phyloP scores from a whole-genome alignment of 1,284 basidiomycete genomes.

The Apiotrichum akiyoshidainum region DNA sequence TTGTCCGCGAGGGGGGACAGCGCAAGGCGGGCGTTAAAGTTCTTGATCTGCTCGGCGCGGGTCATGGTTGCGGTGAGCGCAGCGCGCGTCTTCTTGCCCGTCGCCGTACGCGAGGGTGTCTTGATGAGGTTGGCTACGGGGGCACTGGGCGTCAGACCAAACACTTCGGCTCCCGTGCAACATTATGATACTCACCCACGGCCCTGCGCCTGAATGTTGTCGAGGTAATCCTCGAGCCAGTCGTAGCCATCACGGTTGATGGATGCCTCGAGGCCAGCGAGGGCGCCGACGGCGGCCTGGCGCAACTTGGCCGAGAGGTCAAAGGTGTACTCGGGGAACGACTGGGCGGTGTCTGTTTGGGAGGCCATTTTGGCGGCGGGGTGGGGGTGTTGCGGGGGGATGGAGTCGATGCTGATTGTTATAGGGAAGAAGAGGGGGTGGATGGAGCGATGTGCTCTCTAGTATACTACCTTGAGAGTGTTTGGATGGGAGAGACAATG shows the following conservation, averaged over 20 bases:
- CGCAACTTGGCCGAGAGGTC: slow-evolving; percentile 34
- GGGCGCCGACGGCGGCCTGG: slow-evolving; percentile 29
- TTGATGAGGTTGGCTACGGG: slow-evolving; percentile 49
- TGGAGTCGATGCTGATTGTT: too few relatives aligned
- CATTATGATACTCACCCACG: slow-evolving; percentile 17
- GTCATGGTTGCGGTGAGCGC: slow-evolving; percentile 27
- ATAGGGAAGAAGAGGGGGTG: too few relatives aligned
- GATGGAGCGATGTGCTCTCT: too few relatives aligned
- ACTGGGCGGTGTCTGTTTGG: slow-evolving; percentile 13
- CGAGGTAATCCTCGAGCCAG: slow-evolving; percentile 49
- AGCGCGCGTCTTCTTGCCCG: slow-evolving; percentile 48
- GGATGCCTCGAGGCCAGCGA: slow-evolving; percentile 38
- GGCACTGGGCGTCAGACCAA: slow-evolving; percentile 24
- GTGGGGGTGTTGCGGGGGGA: background rate
- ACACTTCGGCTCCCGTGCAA: background rate
- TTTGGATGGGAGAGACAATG: too few relatives aligned
- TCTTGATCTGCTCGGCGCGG: slow-evolving; percentile 18
- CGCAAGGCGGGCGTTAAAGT: slow-evolving; percentile 32
- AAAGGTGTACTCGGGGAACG: slow-evolving; percentile 35
- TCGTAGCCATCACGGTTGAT: slow-evolving; percentile 44
- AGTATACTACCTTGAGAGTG: too few relatives aligned
- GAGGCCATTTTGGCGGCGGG: slow-evolving; percentile 6
- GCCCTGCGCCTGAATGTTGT: slow-evolving; percentile 31
- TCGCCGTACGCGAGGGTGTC: slow-evolving; percentile 47
- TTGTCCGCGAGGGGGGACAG: slow-evolving; percentile 33